phyloP scores from a whole-genome alignment of 208 protist species.

The Tritrichomonas musculus region DNA sequence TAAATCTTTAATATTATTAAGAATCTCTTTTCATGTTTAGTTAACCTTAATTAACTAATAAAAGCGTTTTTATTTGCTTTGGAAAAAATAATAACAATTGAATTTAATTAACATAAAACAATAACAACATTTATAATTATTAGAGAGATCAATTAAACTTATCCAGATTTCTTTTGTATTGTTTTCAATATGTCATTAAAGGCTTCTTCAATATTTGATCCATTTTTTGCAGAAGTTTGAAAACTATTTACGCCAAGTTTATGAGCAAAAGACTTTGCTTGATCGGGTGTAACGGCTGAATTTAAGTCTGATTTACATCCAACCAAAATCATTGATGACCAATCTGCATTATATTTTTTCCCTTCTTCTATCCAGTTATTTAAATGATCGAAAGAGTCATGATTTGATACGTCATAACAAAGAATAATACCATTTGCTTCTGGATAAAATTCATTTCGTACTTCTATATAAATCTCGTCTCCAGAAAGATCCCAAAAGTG shows the following conservation, averaged over 20 bases:
- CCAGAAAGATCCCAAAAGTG: conserved; percentile 23
- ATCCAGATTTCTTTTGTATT: neutral
- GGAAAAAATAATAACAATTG: neutral
- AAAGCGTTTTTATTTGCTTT: neutral
- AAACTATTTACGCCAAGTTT: neutral
- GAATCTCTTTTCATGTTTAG: neutral
- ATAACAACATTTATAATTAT: neutral
- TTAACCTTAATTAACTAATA: neutral
- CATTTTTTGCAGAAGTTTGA: neutral
- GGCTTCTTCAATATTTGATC: neutral
- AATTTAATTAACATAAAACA: neutral
- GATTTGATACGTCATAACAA: neutral
- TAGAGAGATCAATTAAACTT: neutral
- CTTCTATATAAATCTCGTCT: neutral
- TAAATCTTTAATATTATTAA: neutral
- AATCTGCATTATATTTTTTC: neutral
- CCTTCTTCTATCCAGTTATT: conserved; percentile 9
- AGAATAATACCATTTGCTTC: conserved; percentile 24
- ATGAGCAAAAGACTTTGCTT: neutral
- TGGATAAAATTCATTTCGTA: conserved; percentile 32
- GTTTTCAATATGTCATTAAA: neutral
- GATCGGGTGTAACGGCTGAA: neutral
- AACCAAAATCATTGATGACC: neutral
- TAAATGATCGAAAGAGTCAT: neutral
- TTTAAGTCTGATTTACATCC: neutral